Evolutionary conservation across 2,329 filamentous ascomycete genomes (phyloP).

Genomic region (Botrytis cinerea): DNA sequence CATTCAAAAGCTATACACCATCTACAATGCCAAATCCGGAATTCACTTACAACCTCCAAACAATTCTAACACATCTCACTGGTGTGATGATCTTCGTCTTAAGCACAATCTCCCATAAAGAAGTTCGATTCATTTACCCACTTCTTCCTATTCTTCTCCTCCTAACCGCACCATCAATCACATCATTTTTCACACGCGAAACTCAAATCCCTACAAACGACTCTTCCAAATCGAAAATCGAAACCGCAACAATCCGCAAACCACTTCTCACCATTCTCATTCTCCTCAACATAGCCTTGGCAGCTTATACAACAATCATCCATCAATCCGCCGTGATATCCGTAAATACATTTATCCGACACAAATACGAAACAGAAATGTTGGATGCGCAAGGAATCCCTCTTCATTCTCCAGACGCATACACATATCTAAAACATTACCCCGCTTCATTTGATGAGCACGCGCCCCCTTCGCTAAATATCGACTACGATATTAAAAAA

Average conservation of each 20-base stretch:
- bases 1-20: constrained; percentile 39
- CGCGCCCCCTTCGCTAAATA: background rate
- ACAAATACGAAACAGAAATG: constrained; percentile 64
- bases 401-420: constrained; percentile 33
- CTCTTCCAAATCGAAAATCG: constrained; percentile 26
- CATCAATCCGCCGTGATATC: constrained; percentile 81
- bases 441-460: background rate
- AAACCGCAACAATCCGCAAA: constrained; percentile 47
- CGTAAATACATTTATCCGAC: constrained; percentile 74
- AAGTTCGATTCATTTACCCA: constrained; percentile 95
- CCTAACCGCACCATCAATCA: constrained; percentile 68
- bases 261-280: constrained; percentile 60
- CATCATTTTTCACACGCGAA: constrained; percentile 52
- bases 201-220: constrained; percentile 27
- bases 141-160: constrained; percentile 85
- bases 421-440: constrained; percentile 19
- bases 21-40: background rate
- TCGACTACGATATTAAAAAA: constrained; percentile 12
- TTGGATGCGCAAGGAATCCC: constrained; percentile 45
- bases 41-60: constrained; percentile 45
- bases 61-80: constrained; percentile 54
- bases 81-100: constrained; percentile 59
- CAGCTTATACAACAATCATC: constrained; percentile 70
- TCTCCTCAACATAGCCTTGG: constrained; percentile 67
- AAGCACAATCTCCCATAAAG: constrained; percentile 88